Evolutionary conservation across 2,329 filamentous ascomycete species (phyloP), one percentile per base, ranked within the genome.

Genomic region (Rutstroemia sp.): DNA sequence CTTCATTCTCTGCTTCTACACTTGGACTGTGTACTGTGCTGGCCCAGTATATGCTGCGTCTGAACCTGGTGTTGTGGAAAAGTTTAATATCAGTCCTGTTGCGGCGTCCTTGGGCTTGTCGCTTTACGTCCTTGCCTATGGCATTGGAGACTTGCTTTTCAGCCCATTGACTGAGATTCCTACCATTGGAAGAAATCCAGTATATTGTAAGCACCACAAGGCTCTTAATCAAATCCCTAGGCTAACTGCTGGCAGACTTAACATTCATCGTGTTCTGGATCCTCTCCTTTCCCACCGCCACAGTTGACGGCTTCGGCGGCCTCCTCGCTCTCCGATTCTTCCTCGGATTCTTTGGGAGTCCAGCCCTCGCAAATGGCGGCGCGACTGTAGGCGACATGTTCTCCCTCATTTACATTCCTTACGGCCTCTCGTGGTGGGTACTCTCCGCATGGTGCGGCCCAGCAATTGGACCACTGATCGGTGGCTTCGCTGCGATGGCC

Each of bases 341-440:
- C 4, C 80, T 82, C 58, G 84, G 83, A 1, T 84, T 87, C 74
- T 84, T 86, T 61, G 83, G 84, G 8, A 81, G 77, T 7, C 85
- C 85, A 0, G 84, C 80, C 67, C 71, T 89, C 7, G 84, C 85
- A 0, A 86, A 78, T 0, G 78, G 77, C 5, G 78, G 74, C 25
- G 79, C 78, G 3, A 76, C 77, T 0, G 71, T 80, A 0, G 73
- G 73, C 49, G 79, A 81, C 61, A 77, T 81, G 66, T 83, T 80
- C 64, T 78, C 74, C 45, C 67, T 82, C 18, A 72, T 79, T 62
- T 73, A 78, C 18, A 68, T 85, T 0, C 81, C 82, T 0, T 83
- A 82, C 60, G 77, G 78, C 3, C 73, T 87, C 61, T 77, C 79
- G 56, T 74, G 76, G 0, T 87, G 83, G 82, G 81, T 82, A 2